Evolutionary conservation across 345 rosid species (phyloP), one percentile per base, ranked within the genome.

Genomic region (Trapa bicornis): DNA sequence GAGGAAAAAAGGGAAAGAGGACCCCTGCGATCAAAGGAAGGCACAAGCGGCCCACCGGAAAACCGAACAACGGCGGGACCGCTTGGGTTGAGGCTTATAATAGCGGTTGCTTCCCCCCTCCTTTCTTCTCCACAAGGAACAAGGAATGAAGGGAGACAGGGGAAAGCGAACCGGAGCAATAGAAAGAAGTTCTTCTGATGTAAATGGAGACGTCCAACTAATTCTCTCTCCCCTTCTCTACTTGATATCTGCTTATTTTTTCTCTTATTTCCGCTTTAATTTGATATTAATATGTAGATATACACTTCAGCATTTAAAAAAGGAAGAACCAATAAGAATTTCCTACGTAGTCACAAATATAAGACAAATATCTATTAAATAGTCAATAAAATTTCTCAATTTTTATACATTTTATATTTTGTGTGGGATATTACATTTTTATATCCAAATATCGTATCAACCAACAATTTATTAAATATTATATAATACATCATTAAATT

Each of bases 131-230:
- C 58, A 69, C 71, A 7, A 38, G 67, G 77, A 75, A 82, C 76
- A 75, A 76, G 70, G 80, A 73, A 79, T 67, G 71, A 70, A 66
- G 74, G 79, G 74, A 77, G 75, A 75, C 29, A 22, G 29, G 29
- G 29, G 72, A 77, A 61, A 68, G 75, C 68, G 48, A 52, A 67
- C 37, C 57, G 13, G 17, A 29, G 43, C 9, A 53, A 33, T 17
- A 15, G 47, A 61, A 69, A 71, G 56, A 37, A 13, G 42, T 39
- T 33, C 6, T 2, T n/a, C 5, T 14, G 60, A 54, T 54, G 33
- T 16, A 48, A 61, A 41, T 22, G 35, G 52, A 70, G 76, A 71
- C 67, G 72, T 32, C 52, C 33, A 47, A 71, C 38, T 65, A 50
- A 71, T 73, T 64, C 71, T 72, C 36, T 58, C 42, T 35, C 64